Evolutionary conservation across 805 yeast genomes (phyloP).

Genomic region (Kazachstania taianensis): DNA sequence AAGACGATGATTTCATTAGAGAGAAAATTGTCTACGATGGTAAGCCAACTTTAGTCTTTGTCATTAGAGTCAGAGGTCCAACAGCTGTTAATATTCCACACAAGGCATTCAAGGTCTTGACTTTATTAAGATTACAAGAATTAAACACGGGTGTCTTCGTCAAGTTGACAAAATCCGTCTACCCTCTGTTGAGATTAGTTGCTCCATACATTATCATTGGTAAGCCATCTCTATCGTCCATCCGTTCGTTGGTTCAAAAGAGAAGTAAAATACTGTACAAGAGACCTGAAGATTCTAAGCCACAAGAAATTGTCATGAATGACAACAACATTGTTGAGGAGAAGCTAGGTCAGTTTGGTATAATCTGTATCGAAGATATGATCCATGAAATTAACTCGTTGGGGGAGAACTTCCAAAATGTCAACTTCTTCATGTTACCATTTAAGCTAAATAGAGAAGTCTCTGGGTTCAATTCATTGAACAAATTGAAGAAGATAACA

Average conservation of each 20-base stretch:
- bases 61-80: conserved; percentile 59
- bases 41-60: conserved; percentile 45
- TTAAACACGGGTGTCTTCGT: conserved; percentile 64
- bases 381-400: conserved; percentile 57
- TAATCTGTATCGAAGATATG: conserved; percentile 73
- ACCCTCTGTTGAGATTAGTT: conserved; percentile 54
- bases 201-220: conserved; percentile 70
- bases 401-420: conserved; percentile 54
- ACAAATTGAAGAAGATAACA: conserved; percentile 54
- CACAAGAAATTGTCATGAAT: conserved; percentile 44
- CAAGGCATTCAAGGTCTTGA: conserved; percentile 49
- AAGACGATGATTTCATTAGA: conserved; percentile 25
- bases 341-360: conserved; percentile 54
- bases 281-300: conserved; percentile 19
- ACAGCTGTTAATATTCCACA: conserved; percentile 55
- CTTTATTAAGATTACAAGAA: conserved; percentile 49
- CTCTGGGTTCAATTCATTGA: conserved; percentile 65
- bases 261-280: conserved; percentile 49
- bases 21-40: conserved; percentile 32
- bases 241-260: conserved; percentile 65
- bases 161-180: conserved; percentile 48
- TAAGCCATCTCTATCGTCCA: conserved; percentile 59
- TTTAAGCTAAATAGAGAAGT: conserved; percentile 61
- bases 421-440: conserved; percentile 56
- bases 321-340: conserved; percentile 72